Conservation (phyloP, 176 grass and related monocot species). For the Triticum monococcum region DNA sequence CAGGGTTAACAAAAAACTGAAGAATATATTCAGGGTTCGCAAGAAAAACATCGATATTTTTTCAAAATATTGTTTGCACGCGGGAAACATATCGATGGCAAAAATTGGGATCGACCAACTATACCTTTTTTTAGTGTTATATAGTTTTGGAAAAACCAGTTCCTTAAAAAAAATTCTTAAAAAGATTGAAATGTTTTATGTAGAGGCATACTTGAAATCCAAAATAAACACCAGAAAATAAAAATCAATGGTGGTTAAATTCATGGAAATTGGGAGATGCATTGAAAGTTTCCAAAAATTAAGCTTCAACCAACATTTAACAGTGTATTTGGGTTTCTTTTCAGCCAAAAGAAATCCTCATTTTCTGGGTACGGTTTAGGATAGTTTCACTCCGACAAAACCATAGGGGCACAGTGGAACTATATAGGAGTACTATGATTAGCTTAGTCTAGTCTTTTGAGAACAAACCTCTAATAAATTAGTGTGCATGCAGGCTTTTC, state of each 20-base stretch:
- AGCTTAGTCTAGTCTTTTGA: conserved; percentile 13
- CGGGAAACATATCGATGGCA: background rate
- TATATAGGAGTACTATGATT: background rate
- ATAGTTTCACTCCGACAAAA: background rate
- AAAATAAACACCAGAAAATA: background rate
- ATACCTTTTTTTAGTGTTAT: background rate
- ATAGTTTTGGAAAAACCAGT: background rate
- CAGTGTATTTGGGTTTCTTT: background rate
- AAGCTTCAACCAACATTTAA: background rate
- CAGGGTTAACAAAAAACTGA: too few species aligned
- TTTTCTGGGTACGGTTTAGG: background rate
- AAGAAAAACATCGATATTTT: background rate
- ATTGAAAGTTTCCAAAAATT: background rate
- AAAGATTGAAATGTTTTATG: background rate
- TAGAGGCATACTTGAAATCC: background rate
- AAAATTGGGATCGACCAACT: background rate
- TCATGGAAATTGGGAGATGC: background rate
- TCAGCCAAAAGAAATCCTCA: background rate
- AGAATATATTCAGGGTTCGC: background rate
- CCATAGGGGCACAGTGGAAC: conserved; percentile 15
- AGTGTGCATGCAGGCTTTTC: conserved; percentile 66
- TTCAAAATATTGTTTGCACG: background rate
- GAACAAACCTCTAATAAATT: conserved; percentile 25
- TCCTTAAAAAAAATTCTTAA: background rate
- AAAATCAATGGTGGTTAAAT: background rate